These are phyloP conservation scores for Stemphylium beticola DNA, from an alignment of 2,329 filamentous ascomycete species.

Conservation along the genomic window DNA sequence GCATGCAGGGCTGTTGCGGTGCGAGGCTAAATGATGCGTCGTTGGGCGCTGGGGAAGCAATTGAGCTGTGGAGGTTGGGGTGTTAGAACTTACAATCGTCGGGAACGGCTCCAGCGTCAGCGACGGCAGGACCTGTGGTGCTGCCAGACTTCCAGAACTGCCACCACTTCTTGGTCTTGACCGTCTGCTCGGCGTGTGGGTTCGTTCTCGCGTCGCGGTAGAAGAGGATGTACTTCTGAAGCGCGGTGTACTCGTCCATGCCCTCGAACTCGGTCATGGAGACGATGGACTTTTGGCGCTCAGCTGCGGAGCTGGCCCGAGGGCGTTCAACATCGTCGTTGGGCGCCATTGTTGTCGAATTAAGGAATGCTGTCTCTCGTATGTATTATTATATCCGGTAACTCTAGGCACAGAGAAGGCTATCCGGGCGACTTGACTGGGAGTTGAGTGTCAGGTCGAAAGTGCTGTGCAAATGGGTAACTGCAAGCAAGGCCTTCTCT, in stretches of 20 bases:
- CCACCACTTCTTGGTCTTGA: constrained; percentile 63
- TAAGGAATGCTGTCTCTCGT: constrained; percentile 28
- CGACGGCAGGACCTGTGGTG: constrained; percentile 33
- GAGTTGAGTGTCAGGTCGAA: constrained; percentile 31
- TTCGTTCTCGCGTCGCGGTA: constrained; percentile 66
- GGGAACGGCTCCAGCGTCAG: constrained; percentile 56
- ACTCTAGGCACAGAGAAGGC: constrained; percentile 37
- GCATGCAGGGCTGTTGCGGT: background rate
- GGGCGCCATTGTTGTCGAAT: constrained; percentile 29
- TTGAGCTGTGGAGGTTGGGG: background rate
- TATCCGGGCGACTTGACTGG: constrained; percentile 31
- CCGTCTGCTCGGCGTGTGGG: constrained; percentile 51
- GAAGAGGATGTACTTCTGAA: constrained; percentile 71
- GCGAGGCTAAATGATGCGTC: background rate
- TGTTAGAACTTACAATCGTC: constrained; percentile 55
- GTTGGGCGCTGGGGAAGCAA: too few species aligned
- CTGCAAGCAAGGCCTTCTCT: constrained; percentile 40
- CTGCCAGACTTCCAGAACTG: constrained; percentile 60
- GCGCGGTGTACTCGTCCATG: constrained; percentile 68
- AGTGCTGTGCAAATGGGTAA: constrained; percentile 35
- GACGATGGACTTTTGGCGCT: constrained; percentile 46
- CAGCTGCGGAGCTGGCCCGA: constrained; percentile 36
- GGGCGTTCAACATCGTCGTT: constrained; percentile 46
- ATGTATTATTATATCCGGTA: constrained; percentile 23
- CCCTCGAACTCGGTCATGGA: constrained; percentile 50